Base-by-base conservation (phyloP, 192 early-diverging fungal genomes). In the Allomyces javanicus region DNA sequence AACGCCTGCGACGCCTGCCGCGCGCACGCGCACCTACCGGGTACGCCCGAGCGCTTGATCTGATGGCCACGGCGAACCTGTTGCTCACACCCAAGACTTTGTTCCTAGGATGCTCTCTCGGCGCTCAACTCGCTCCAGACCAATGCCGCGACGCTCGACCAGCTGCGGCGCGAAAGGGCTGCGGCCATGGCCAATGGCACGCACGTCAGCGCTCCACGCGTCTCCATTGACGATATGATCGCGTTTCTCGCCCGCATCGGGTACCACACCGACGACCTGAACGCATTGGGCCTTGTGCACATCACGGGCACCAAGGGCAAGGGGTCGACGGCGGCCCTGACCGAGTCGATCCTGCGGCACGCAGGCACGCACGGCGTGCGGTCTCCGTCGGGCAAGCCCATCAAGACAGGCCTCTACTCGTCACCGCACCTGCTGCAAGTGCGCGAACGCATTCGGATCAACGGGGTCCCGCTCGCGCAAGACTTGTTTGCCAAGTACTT, bases 351-450 rank as follows among this genome's bases (percentile, higher is more conserved):
- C 25, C 72, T 96, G 61, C 75, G 80, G 19, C 73, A 80, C 44
- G 70, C 71, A 2, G 62, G 69, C 9, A 63, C 22, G 19, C 61
- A 64, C 1, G 65, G 44, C 21, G 67, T 7, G 33, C 33, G 33
- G 4, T 40, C 33, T 9, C 33, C 33, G 4, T 40, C 33, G 33
- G 33, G 33, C 33, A 40, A 40, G 19, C 68, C 65, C 1, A 24
- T 75, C 33, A 67, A 67, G 43, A 80, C 76, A 19, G 73, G 74
- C 67, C 21, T 9, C 23, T 99, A 83, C 71, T 93, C 93, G 21
- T 94, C 92, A 3, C 96, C 96, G 10, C 96, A 99, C 70, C 73
- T 99, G 63, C 79, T 90, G 63, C 81, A 93, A 63, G 93, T 88
- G 10, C 86, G 94, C 63, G 96, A 99, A 69, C 82, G 96, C 24